A percentile compares a stretch with the other conserved stretches of the same genome.
phyloP scores from a whole-genome alignment of 805 yeast species.

The Wickerhamiella parazyma region DNA sequence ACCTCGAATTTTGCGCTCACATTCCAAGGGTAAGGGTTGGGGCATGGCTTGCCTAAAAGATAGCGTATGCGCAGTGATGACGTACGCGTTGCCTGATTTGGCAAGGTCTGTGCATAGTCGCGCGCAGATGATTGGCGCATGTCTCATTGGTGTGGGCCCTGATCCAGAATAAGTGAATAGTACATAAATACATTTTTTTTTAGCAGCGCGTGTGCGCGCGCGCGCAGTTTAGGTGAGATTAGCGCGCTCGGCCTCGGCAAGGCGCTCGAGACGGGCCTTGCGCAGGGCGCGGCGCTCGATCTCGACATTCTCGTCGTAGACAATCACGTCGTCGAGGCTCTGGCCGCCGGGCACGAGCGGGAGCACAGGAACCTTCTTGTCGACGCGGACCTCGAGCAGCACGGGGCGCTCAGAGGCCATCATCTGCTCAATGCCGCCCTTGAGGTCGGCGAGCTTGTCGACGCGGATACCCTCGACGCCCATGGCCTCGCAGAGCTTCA shows the following conservation, averaged over 20 bases:
- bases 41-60: no score
- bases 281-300: slow-evolving; percentile 31
- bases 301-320: slow-evolving; percentile 73
- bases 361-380: slow-evolving; percentile 83
- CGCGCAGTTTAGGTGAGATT: slow-evolving; percentile 8
- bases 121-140: no score
- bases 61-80: no score
- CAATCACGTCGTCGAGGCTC: slow-evolving; percentile 83
- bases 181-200: no score
- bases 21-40: no score
- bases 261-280: slow-evolving; percentile 23
- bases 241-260: slow-evolving; percentile 18
- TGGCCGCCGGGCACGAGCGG: slow-evolving; percentile 98
- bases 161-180: no score
- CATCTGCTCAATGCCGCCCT: slow-evolving; percentile 47
- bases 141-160: no score
- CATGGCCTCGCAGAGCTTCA: slow-evolving; percentile 90
- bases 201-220: not conserved
- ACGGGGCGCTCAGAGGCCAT: slow-evolving; percentile 71
- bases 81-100: no score
- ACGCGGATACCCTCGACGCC: slow-evolving; percentile 74
- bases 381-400: slow-evolving; percentile 78
- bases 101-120: no score
- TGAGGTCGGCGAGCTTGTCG: slow-evolving; percentile 51
- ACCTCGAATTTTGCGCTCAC: no score